phyloP scores from a whole-genome alignment of 1,139 yeast genomes.

The Geotrichum bryndzae region DNA sequence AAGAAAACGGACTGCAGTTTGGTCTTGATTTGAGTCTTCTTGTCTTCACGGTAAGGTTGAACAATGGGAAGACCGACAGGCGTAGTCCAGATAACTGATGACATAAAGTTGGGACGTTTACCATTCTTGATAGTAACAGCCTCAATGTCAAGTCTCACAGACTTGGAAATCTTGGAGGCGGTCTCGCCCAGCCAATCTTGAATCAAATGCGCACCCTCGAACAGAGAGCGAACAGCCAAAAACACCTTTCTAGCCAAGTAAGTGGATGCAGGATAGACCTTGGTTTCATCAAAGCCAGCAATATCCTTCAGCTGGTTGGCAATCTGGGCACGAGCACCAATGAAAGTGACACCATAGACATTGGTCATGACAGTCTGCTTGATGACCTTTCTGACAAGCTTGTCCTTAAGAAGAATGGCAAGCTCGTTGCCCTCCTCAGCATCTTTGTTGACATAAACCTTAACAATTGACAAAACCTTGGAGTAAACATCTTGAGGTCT shows the following conservation, averaged over 20 bases:
- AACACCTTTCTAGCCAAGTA: conserved; percentile 78
- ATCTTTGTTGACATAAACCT: conserved; percentile 49
- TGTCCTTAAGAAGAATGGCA: conserved; percentile 53
- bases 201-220: conserved; percentile 87
- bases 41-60: conserved; percentile 80
- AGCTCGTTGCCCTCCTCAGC: conserved; percentile 49
- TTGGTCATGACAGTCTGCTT: conserved; percentile 98
- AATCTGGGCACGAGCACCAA: conserved; percentile 90
- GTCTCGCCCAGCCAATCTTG: conserved; percentile 95
- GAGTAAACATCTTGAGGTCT: conserved; percentile 89
- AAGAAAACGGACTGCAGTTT: conserved; percentile 79
- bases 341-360: conserved; percentile 93
- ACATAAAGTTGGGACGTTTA: conserved; percentile 46
- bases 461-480: conserved; percentile 72
- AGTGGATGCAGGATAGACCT: conserved; percentile 42
- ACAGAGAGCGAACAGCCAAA: conserved; percentile 75
- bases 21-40: conserved; percentile 61
- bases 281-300: conserved; percentile 38
- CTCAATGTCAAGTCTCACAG: conserved; percentile 56
- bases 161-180: conserved; percentile 73
- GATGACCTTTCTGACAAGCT: conserved; percentile 78
- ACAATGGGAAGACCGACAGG: conserved; percentile 85
- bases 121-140: conserved; percentile 31
- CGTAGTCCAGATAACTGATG: conserved; percentile 95
- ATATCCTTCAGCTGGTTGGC: conserved; percentile 40